Percentiles rank a stretch among this genome's conserved stretches.
These are phyloP conservation scores for Pichia gijzeniarum DNA, from an alignment of 805 yeast genomes.

Conservation along the genomic window DNA sequence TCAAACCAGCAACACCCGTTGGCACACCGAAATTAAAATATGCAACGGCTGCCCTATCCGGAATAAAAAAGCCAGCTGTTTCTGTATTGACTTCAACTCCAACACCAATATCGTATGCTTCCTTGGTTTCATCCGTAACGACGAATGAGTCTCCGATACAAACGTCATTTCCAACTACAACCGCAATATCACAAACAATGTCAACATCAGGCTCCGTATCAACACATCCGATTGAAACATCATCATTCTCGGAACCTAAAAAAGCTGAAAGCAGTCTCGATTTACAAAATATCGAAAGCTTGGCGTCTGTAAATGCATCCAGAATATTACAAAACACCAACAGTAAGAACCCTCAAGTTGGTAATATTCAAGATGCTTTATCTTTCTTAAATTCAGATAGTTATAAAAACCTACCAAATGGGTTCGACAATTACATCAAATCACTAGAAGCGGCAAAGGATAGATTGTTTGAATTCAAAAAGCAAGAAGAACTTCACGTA, in stretches of 20 bases:
- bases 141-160: neutral
- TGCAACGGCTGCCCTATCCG: slow-evolving; percentile 27
- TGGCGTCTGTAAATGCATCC: slow-evolving; percentile 6
- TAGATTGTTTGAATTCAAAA: slow-evolving; percentile 18
- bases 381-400: slow-evolving; percentile 20
- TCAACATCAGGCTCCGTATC: neutral
- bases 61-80: slow-evolving; percentile 14
- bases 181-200: neutral
- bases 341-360: neutral
- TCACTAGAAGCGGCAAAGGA: slow-evolving; percentile 30
- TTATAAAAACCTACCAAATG: slow-evolving; percentile 24
- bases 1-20: slow-evolving; percentile 27
- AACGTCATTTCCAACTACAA: neutral
- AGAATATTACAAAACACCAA: slow-evolving; percentile 2
- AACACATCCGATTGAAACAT: neutral
- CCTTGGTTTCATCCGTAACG: slow-evolving; percentile 11
- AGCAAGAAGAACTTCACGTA: slow-evolving; percentile 10
- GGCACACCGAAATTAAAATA: slow-evolving; percentile 37
- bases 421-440: slow-evolving; percentile 21
- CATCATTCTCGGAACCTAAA: neutral
- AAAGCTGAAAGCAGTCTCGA: neutral
- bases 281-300: slow-evolving; percentile 1
- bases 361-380: slow-evolving; percentile 11
- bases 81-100: slow-evolving; percentile 9
- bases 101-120: slow-evolving; percentile 9